Conservation (phyloP, 2,329 filamentous ascomycete genomes). For the Botrytis porri region DNA sequence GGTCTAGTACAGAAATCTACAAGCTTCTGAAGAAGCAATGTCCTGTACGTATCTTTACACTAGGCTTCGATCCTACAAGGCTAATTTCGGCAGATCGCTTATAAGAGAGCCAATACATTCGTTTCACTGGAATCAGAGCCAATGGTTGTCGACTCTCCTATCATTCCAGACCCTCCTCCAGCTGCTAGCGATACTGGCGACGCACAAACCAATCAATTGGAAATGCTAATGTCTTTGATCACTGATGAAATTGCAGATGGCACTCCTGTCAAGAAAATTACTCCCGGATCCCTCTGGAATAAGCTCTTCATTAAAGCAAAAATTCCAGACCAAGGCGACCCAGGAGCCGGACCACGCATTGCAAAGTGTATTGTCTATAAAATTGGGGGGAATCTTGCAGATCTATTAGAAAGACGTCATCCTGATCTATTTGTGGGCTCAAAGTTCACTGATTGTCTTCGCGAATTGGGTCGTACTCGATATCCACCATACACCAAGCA, state of each 20-base stretch:
- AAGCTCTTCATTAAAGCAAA: neutral
- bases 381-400: conserved; percentile 2
- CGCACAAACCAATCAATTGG: neutral
- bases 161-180: neutral
- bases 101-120: neutral
- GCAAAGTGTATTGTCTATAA: conserved; percentile 16
- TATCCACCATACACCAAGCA: conserved; percentile 10
- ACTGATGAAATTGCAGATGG: neutral
- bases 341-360: conserved; percentile 7
- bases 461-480: neutral
- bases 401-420: conserved; percentile 1
- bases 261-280: conserved; percentile 11
- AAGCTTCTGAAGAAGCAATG: conserved; percentile 15
- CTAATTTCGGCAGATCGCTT: neutral
- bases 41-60: neutral
- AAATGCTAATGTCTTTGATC: conserved; percentile 2
- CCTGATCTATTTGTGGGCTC: neutral
- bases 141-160: neutral
- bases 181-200: neutral
- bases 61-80: neutral
- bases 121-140: neutral
- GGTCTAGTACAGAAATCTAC: conserved; percentile 7
- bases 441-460: neutral
- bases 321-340: neutral
- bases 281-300: neutral